Percentiles rank a stretch among this genome's conserved stretches.
Conservation (phyloP, 2,329 filamentous ascomycete genomes). For the Fusarium acutatum region DNA sequence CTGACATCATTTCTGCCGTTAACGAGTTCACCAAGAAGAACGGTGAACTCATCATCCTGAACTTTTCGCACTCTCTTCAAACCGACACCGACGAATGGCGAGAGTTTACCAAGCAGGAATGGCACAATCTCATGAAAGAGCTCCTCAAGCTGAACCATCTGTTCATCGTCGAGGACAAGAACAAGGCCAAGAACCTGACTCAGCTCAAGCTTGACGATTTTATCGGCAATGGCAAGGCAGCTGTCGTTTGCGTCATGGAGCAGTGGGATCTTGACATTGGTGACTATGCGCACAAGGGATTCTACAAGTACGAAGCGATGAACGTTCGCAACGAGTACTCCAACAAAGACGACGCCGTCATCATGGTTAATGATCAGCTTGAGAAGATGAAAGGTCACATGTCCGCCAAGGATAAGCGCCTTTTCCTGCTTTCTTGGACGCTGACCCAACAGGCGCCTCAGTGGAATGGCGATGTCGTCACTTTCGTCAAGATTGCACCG, state of each 20-base stretch:
- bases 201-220: not conserved
- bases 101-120: constrained; percentile 15
- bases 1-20: not conserved
- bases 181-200: not conserved
- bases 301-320: not conserved
- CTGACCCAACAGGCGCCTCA: not conserved
- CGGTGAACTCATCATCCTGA: not conserved
- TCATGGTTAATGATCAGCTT: constrained; percentile 5
- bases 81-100: not conserved
- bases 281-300: not conserved
- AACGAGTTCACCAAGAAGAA: constrained; percentile 9
- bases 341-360: not conserved
- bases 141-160: not conserved
- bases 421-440: constrained; percentile 7
- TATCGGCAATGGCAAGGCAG: not conserved
- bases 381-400: constrained; percentile 14
- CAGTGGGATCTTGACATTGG: not conserved
- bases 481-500: not conserved
- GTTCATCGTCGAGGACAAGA: not conserved
- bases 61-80: constrained; percentile 9
- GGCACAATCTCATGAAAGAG: constrained; percentile 8
- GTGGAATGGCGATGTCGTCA: not conserved
- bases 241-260: not conserved
- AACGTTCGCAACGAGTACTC: constrained; percentile 15
- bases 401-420: not conserved